A percentile compares a stretch with the other conserved stretches of the same genome.
These are phyloP conservation scores for Epithemia pelagica DNA, from an alignment of 108 stramenopile genomes.

Conservation along the genomic window DNA sequence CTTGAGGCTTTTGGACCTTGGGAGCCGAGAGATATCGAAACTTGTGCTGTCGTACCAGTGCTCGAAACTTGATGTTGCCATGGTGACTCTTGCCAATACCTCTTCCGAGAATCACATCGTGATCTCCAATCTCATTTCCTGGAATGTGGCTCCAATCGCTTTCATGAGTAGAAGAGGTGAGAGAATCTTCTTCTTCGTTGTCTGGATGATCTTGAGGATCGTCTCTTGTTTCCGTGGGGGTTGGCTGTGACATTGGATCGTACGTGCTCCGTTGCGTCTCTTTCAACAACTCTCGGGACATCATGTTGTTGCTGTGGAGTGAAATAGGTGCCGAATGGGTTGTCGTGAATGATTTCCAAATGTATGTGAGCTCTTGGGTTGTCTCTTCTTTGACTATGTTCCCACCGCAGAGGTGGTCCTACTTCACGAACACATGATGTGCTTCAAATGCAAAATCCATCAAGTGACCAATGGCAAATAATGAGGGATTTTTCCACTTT, in stretches of 20 bases:
- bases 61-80: slow-evolving; percentile 69
- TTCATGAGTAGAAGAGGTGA: background rate
- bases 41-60: slow-evolving; percentile 62
- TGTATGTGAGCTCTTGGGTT: background rate
- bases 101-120: slow-evolving; percentile 8
- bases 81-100: slow-evolving; percentile 70
- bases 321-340: background rate
- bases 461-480: slow-evolving; percentile 1
- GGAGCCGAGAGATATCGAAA: slow-evolving; percentile 52
- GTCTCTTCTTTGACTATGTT: background rate
- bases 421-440: background rate
- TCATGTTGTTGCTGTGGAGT: background rate
- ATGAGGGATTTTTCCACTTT: background rate
- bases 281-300: background rate
- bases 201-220: background rate
- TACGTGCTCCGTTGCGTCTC: background rate
- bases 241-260: background rate
- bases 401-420: background rate
- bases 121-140: background rate
- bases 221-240: background rate
- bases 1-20: slow-evolving; percentile 69
- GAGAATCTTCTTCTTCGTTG: background rate
- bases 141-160: background rate
- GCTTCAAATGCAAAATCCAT: background rate
- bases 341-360: slow-evolving; percentile 1